A percentile compares a stretch with the other conserved stretches of the same genome.
These are phyloP conservation scores for Aspergillus nidulans DNA, from an alignment of 495 filamentous ascomycete species.

Conservation along the genomic window DNA sequence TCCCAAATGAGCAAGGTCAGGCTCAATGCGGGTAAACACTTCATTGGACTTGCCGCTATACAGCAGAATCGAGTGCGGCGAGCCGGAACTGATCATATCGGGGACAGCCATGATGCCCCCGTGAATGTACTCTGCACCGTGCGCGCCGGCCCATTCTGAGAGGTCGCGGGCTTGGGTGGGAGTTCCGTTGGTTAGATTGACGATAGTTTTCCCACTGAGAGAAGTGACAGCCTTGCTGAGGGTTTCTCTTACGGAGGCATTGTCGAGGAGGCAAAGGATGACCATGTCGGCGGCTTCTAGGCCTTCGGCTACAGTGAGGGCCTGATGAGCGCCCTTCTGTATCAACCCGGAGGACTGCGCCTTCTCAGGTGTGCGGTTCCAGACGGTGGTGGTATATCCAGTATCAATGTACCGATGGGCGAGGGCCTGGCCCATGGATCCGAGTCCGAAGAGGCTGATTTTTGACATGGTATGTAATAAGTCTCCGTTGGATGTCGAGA, in stretches of 20 bases:
- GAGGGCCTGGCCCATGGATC: constrained; percentile 12
- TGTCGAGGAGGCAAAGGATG: constrained; percentile 15
- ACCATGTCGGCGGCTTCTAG: constrained; percentile 4
- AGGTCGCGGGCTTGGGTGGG: constrained; percentile 2
- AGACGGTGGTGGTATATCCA: constrained; percentile 8
- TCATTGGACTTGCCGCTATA: background rate
- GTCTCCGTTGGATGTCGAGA: too few species aligned
- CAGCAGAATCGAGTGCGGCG: constrained; percentile 7
- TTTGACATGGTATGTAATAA: background rate
- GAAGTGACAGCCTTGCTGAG: background rate
- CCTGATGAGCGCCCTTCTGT: background rate
- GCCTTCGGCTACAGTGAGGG: background rate
- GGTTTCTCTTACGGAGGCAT: constrained; percentile 3
- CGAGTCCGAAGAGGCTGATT: constrained; percentile 9
- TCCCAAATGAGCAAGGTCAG: background rate
- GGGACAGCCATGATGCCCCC: constrained; percentile 16
- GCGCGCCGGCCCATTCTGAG: too few species aligned
- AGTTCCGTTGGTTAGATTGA: background rate
- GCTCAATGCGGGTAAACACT: background rate
- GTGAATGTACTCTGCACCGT: constrained; percentile 11
- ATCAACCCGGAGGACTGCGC: background rate
- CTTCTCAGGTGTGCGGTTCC: constrained; percentile 9
- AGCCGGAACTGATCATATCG: constrained; percentile 5
- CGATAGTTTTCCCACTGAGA: constrained; percentile 2
- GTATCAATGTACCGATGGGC: constrained; percentile 7